phyloP scores from a whole-genome alignment of 768 basidiomycete genomes.

The Lentinula guzmanii region DNA sequence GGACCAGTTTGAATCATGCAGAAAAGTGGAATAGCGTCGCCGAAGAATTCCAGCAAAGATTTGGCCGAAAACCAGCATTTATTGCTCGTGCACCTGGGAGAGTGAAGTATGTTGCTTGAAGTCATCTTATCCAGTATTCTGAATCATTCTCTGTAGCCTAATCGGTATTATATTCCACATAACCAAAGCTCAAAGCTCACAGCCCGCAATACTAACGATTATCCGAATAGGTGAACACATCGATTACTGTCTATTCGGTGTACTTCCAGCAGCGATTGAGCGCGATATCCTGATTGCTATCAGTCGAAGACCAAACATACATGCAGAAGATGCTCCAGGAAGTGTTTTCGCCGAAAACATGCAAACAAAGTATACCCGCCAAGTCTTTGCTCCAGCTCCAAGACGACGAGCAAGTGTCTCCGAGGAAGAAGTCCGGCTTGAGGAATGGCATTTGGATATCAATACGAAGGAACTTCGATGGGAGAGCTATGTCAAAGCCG shows the following conservation, averaged over 20 bases:
- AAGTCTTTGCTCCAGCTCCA: constrained; percentile 50
- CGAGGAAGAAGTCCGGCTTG: constrained; percentile 35
- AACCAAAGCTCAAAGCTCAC: not conserved
- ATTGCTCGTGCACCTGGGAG: constrained; percentile 77
- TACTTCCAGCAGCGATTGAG: constrained; percentile 80
- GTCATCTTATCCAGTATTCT: not conserved
- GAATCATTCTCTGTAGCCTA: constrained; percentile 20
- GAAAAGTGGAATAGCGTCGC: constrained; percentile 58
- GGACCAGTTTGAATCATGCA: constrained; percentile 49
- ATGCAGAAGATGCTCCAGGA: constrained; percentile 32
- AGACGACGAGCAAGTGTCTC: constrained; percentile 18
- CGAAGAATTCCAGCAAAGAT: constrained; percentile 55
- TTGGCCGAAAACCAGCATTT: constrained; percentile 60
- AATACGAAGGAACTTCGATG: constrained; percentile 64
- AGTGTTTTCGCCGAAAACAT: constrained; percentile 60
- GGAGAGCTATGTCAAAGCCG: constrained; percentile 88
- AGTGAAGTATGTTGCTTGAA: constrained; percentile 52
- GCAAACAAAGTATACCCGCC: constrained; percentile 50
- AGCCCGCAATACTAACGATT: not conserved
- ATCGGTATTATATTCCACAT: constrained; percentile 29
- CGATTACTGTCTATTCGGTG: constrained; percentile 80
- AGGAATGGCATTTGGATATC: constrained; percentile 72
- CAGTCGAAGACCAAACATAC: constrained; percentile 34
- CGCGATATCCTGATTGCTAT: constrained; percentile 79
- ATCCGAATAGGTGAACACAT: constrained; percentile 66